Evolutionary conservation across 306 rosid genomes (phyloP), one percentile per base, ranked within the genome.

Genomic region (Trichosanthes cucumerina): DNA sequence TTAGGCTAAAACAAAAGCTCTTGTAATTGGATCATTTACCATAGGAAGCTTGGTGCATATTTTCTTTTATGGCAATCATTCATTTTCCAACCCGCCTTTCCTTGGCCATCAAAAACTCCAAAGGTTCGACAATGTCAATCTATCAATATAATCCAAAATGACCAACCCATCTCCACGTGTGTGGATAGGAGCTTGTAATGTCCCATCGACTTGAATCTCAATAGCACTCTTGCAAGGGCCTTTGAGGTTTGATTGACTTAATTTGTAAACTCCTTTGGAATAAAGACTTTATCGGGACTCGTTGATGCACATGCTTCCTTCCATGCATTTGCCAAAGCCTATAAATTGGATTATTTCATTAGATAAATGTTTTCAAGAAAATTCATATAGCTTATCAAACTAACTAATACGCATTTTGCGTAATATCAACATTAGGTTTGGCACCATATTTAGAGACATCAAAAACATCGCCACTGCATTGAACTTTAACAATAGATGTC

Each of bases 241-340:
- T 16, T 15, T 16, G 16, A 50, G n/a, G 4, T 50, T 50, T 0
- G 75, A 52, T 6, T 24, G 54, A 14, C 59, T 24, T 38, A 85
- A 9, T 1, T n/a, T 53, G 71, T 10, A 85, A 12, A 34, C 76
- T 16, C 84, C 84, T 16, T 39, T 3, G 82, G 82, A 38, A 84
- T 9, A 13, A 78, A 14, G 12, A 88, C 21, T 78, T 26, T 75
- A 6, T 82, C 59, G 2, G 79, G 28, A 11, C 19, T 28, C 3
- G 50, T 3, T 1, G 86, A 36, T 24, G 80, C 84, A 21, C 89
- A 85, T 15, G 89, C 91, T 1, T 53, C 81, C 13, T 23, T 80
- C 89, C 87, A 88, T 19, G 87, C 86, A 0, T 71, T 72, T 26
- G 54, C 26, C 28, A 86, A 9, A 47, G 82, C 82, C 82, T 82